phyloP scores from a whole-genome alignment of 306 rosid genomes.

The Cucumis melo region DNA sequence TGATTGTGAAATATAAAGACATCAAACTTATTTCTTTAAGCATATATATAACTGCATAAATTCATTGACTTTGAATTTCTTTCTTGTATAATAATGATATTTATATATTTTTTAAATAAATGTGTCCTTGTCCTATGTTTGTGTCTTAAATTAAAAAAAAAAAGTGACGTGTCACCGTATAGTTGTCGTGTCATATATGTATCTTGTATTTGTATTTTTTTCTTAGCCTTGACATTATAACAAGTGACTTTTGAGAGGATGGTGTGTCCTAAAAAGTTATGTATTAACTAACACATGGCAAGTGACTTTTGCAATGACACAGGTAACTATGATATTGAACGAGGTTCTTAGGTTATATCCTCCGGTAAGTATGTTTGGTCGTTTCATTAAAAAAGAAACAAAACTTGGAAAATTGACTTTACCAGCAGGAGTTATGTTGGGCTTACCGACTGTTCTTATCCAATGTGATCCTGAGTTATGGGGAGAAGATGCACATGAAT shows the following conservation, averaged over 20 bases:
- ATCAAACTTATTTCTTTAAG: too few species aligned
- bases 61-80: too few species aligned
- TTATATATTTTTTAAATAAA: too few species aligned
- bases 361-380: neutral
- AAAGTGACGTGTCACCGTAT: too few species aligned
- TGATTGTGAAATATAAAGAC: too few species aligned
- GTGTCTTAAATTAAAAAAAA: too few species aligned
- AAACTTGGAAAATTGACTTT: slow-evolving; percentile 24
- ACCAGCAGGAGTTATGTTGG: slow-evolving; percentile 23
- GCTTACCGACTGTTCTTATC: slow-evolving; percentile 16
- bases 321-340: slow-evolving; percentile 35
- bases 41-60: too few species aligned
- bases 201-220: too few species aligned
- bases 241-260: neutral
- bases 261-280: neutral
- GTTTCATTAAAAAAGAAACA: slow-evolving; percentile 7
- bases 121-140: too few species aligned
- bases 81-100: too few species aligned
- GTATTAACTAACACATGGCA: neutral
- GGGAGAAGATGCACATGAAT: slow-evolving; percentile 43
- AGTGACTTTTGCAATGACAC: neutral
- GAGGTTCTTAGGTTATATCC: slow-evolving; percentile 53
- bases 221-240: neutral
- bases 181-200: too few species aligned
- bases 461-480: slow-evolving; percentile 33